Evolutionary conservation across 306 rosid genomes (phyloP).

Genomic region (Senna tora): DNA sequence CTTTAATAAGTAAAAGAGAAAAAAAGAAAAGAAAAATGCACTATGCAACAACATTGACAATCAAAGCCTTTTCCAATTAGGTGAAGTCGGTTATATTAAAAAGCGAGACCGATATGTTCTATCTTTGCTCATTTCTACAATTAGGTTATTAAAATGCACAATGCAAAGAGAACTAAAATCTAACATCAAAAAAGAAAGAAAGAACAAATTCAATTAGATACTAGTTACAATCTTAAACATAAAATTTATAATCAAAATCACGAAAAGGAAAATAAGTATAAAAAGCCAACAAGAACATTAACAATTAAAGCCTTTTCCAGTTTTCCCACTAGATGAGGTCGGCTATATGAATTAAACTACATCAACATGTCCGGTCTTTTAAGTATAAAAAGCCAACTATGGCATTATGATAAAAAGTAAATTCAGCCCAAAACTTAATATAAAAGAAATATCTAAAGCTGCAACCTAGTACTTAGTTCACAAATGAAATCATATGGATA

Average conservation of each 20-base stretch:
- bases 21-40: not conserved
- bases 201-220: conserved; percentile 28
- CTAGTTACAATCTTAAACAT: conserved; percentile 10
- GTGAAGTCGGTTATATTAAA: too few species aligned
- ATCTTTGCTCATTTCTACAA: too few species aligned
- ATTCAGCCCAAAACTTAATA: not conserved
- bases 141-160: not conserved
- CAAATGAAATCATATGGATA: conserved; percentile 10
- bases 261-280: conserved; percentile 7
- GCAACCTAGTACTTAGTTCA: conserved; percentile 10
- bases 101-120: too few species aligned
- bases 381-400: not conserved
- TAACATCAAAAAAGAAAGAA: conserved; percentile 1
- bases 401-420: not conserved
- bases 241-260: not conserved
- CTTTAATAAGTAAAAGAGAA: not conserved
- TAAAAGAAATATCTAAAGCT: conserved; percentile 4
- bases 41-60: too few species aligned
- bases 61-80: too few species aligned
- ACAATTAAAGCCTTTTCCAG: too few species aligned
- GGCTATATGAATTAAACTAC: too few species aligned
- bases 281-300: not conserved
- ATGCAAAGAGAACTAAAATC: not conserved
- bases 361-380: too few species aligned
- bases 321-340: too few species aligned